Base-by-base conservation (phyloP, 495 filamentous ascomycete species). In the Immersiella caudata region DNA sequence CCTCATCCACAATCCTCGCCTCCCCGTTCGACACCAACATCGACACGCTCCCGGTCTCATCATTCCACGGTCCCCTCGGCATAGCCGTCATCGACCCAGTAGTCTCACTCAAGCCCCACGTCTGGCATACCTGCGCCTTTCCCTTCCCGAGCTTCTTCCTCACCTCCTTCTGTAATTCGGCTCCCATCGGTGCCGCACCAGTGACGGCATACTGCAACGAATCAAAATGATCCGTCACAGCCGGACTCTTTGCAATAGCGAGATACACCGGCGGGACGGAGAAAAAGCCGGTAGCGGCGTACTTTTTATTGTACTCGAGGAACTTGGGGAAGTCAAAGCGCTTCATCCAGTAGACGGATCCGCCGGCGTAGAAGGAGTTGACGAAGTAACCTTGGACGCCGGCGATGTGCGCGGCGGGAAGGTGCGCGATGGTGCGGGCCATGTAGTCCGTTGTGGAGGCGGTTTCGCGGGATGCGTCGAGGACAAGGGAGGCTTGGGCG, bases 41-140 rank as follows among this genome's bases (percentile, higher is more conserved):
- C 11, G 62, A 57, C 36, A 78, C 71, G 35, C 71, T 76, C 9
- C 75, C 75, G 52, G 69, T 75, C 46, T 56, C 56, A 35, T 76
- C 75, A 11, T 65, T 46, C 12, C 26, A 25, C 7, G 22, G 52
- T 0, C 60, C 72, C 4, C 64, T n/a, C 2, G 73, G 71, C 18
- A 72, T 66, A 2, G 64, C 9, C 0, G 76, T 80, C 35, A 76
- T 70, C 1, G 54, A 60, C 12, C 78, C 78, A 18, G 74, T 74
- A 24, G 80, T 82, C 83, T 92, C 89, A 24, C 89, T 92, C 80
- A 92, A 84, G 0, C 91, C 91, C 87, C 90, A 93, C 0, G 88
- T 89, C 73, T 93, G 91, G 62, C 83, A 86, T 21, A 81, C 50
- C n/a, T 68, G 60, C 75, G 83, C 67, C 71, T 65, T 67, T 9